These are phyloP conservation scores for Lactarius sp. DNA, from an alignment of 768 basidiomycete genomes.

Conservation along the genomic window DNA sequence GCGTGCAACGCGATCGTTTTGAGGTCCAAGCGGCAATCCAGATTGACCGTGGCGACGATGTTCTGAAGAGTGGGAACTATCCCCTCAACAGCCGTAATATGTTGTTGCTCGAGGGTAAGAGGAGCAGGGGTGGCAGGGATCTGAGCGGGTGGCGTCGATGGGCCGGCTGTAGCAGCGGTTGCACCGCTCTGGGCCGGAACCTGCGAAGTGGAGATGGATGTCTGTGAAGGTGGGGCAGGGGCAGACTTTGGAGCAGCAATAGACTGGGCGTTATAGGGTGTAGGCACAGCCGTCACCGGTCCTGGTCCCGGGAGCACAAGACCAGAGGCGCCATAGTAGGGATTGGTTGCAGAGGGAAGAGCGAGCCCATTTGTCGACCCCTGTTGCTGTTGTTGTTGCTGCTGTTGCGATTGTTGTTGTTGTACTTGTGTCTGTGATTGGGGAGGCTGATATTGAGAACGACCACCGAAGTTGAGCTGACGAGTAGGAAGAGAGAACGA, in stretches of 20 bases:
- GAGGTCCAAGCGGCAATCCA: slow-evolving; percentile 92
- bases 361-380: slow-evolving; percentile 53
- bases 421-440: slow-evolving; percentile 40
- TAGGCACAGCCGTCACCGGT: slow-evolving; percentile 41
- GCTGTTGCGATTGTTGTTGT: slow-evolving; percentile 42
- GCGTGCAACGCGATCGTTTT: slow-evolving; percentile 99
- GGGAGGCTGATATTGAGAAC: slow-evolving; percentile 41
- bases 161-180: slow-evolving; percentile 47
- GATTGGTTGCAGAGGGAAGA: slow-evolving; percentile 41
- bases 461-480: slow-evolving; percentile 72
- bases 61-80: slow-evolving; percentile 99
- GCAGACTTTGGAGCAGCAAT: slow-evolving; percentile 31
- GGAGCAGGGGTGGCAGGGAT: slow-evolving; percentile 65
- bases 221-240: slow-evolving; percentile 28
- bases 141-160: slow-evolving; percentile 49
- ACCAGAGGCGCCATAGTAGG: slow-evolving; percentile 39
- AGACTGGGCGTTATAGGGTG: slow-evolving; percentile 33
- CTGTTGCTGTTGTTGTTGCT: slow-evolving; percentile 36
- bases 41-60: slow-evolving; percentile 97
- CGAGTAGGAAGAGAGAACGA: slow-evolving; percentile 67
- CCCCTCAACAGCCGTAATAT: slow-evolving; percentile 95
- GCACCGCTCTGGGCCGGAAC: slow-evolving; percentile 3
- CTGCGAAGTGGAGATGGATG: slow-evolving; percentile 29
- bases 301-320: slow-evolving; percentile 50
- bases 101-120: slow-evolving; percentile 84